phyloP scores from a whole-genome alignment of 306 rosid species.

The Benincasa hispida region DNA sequence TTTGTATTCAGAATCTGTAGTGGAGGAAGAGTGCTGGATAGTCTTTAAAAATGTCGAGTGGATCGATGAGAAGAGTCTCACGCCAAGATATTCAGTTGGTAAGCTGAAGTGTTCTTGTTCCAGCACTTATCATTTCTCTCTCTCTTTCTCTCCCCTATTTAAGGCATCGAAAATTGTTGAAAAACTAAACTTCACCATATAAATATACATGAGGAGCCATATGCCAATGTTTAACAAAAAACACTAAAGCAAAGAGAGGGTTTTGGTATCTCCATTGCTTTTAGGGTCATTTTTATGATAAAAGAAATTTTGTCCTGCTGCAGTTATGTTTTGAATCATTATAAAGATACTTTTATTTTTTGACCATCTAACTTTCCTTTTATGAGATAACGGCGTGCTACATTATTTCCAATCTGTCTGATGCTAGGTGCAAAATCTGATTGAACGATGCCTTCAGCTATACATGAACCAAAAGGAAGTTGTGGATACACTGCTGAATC shows the following conservation, averaged over 20 bases:
- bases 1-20: neutral
- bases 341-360: neutral
- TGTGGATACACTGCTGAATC: constrained; percentile 51
- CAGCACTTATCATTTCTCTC: neutral
- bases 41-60: constrained; percentile 46
- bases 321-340: neutral
- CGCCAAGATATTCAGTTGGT: constrained; percentile 88
- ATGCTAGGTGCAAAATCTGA: constrained; percentile 78
- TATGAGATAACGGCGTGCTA: neutral
- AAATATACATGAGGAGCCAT: neutral
- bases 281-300: neutral
- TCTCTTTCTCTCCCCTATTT: neutral
- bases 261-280: neutral
- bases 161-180: neutral
- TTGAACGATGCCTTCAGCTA: constrained; percentile 82
- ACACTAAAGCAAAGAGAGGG: neutral
- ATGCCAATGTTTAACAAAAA: neutral
- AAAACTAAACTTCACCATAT: neutral
- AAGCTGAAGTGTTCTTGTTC: constrained; percentile 21
- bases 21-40: neutral
- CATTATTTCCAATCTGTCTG: neutral
- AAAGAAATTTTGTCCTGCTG: neutral
- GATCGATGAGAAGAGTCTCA: constrained; percentile 63
- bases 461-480: constrained; percentile 88
- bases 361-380: neutral